Percentiles rank a stretch among this genome's conserved stretches.
Conservation (phyloP, 805 yeast genomes). For the Myxozyma kluyveri region DNA sequence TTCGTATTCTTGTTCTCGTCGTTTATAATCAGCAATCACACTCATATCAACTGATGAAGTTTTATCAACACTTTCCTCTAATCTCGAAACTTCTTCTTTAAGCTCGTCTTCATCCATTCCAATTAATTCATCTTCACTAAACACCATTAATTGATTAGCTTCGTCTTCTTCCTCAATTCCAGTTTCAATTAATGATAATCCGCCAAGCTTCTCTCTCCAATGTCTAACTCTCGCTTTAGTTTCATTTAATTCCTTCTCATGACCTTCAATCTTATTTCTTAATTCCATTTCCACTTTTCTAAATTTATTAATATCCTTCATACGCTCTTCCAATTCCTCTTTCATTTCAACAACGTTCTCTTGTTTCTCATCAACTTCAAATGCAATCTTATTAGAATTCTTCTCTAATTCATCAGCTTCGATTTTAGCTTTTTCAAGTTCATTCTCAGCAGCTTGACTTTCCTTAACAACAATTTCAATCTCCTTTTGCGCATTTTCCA, state of each 20-base stretch:
- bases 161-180: constrained; percentile 18
- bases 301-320: constrained; percentile 51
- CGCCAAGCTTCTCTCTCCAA: constrained; percentile 40
- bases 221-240: constrained; percentile 42
- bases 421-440: constrained; percentile 43
- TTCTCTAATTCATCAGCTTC: constrained; percentile 31
- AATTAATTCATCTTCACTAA: constrained; percentile 52
- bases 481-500: constrained; percentile 51
- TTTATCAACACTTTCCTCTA: constrained; percentile 56
- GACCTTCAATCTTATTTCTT: constrained; percentile 60
- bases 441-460: constrained; percentile 38
- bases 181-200: constrained; percentile 52
- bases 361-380: constrained; percentile 30
- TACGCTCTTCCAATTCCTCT: constrained; percentile 43
- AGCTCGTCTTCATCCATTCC: constrained; percentile 49
- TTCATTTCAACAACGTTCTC: constrained; percentile 39
- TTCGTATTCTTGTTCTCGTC: constrained; percentile 61
- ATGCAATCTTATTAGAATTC: constrained; percentile 23
- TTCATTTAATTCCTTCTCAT: constrained; percentile 44
- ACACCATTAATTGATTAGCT: constrained; percentile 41
- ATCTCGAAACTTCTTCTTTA: constrained; percentile 50
- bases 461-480: constrained; percentile 40
- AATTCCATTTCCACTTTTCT: constrained; percentile 67
- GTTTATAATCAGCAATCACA: constrained; percentile 71
- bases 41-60: constrained; percentile 64